Conservation (phyloP, 768 basidiomycete species). For the Calocybe indica region DNA sequence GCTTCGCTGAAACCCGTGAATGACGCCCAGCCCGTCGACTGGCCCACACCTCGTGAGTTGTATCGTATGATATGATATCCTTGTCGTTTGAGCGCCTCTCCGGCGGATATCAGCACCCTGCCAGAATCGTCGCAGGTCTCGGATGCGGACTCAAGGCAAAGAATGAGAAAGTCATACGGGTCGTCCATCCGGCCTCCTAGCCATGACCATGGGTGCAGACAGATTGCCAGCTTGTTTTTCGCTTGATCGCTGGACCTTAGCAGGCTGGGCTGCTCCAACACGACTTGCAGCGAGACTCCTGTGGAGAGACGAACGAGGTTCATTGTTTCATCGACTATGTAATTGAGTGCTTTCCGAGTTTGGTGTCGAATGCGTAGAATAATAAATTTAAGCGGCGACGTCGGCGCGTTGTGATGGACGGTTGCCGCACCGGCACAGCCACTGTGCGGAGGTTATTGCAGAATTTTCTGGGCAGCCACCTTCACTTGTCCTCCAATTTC, state of each 20-base stretch:
- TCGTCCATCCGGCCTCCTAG: constrained; percentile 74
- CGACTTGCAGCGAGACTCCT: too few species aligned
- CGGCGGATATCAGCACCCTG: constrained; percentile 42
- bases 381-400: too few species aligned
- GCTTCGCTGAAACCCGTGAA: constrained; percentile 69
- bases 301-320: too few species aligned
- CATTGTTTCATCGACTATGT: too few species aligned
- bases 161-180: constrained; percentile 43
- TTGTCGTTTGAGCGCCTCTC: constrained; percentile 31
- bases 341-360: too few species aligned
- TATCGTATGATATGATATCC: constrained; percentile 61
- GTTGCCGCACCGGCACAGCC: too few species aligned
- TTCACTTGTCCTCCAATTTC: constrained; percentile 15
- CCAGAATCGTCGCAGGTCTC: background rate
- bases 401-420: too few species aligned
- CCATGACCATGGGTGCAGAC: constrained; percentile 84
- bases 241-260: too few species aligned
- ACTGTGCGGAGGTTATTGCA: too few species aligned
- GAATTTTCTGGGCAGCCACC: constrained; percentile 10
- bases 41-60: constrained; percentile 76
- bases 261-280: too few species aligned
- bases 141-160: background rate
- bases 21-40: constrained; percentile 67
- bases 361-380: too few species aligned
- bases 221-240: constrained; percentile 51